Conservation (phyloP, 2,329 filamentous ascomycete species). For the Immersiporthe knoxdaviesiana region DNA sequence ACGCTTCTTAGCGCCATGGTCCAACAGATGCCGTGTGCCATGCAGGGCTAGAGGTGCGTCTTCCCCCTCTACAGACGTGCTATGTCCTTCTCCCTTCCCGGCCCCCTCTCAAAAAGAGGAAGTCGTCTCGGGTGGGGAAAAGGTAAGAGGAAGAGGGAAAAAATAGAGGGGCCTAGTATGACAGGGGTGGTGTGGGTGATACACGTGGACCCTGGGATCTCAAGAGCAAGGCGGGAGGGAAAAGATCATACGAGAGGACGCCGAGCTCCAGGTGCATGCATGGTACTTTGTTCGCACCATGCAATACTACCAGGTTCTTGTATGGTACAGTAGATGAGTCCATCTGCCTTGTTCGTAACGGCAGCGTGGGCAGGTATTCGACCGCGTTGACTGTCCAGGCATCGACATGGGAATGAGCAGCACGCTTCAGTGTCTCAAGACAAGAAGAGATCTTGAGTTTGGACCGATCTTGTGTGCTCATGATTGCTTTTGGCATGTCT, state of each 20-base stretch:
- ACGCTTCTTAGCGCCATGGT: slow-evolving; percentile 54
- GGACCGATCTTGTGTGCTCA: neutral
- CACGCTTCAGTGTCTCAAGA: neutral
- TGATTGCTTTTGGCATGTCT: neutral
- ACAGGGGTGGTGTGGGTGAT: neutral
- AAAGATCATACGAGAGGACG: slow-evolving; percentile 3
- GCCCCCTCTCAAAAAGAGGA: neutral
- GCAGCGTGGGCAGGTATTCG: neutral
- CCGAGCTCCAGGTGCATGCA: neutral
- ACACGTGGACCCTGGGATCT: slow-evolving; percentile 18
- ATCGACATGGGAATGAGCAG: neutral
- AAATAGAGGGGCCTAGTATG: neutral
- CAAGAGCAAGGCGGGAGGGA: neutral
- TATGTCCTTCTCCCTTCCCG: no score
- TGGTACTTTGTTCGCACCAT: slow-evolving; percentile 8
- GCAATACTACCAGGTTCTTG: neutral
- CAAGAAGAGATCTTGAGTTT: neutral
- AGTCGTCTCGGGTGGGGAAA: neutral
- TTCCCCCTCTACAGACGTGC: no score
- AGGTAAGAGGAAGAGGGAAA: no score
- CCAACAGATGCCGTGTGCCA: slow-evolving; percentile 55
- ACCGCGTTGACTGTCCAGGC: neutral
- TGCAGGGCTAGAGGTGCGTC: slow-evolving; percentile 31
- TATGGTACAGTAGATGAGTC: neutral
- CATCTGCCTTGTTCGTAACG: neutral